Evolutionary conservation across 2,329 filamentous ascomycete genomes (phyloP), one percentile per base, ranked within the genome.

Genomic region (Fragosphaeria purpurea): DNA sequence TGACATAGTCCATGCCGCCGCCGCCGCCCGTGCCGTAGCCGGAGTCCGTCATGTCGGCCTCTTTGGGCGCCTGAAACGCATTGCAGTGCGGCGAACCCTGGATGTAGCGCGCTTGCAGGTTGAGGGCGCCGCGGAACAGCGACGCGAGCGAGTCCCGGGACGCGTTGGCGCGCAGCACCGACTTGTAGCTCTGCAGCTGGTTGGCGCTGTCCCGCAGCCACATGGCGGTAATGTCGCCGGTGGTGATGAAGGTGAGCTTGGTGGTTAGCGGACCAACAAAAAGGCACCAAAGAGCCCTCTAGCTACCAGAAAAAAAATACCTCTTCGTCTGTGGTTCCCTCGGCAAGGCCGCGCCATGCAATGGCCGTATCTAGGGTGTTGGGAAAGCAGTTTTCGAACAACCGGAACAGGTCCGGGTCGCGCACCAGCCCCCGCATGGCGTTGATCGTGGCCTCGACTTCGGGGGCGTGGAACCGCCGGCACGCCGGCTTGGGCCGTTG

Each of bases 201-300:
- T 84, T 84, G 13, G 79, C 74, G 7, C 83, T 88, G 64, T 91
- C 86, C 45, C 86, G 78, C 50, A 91, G 69, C 86, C 86, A 91
- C 67, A 90, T 87, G 0, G 86, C 86, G 10, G 54, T 50, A 49
- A 58, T 58, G 48, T 58, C 56, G 37, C 56, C 56, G 38, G 56
- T 58, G 7, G 50, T 86, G 53, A 90, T 80, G 61, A 90, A 91
- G 48, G 80, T 83, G 57, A 90, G 83, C 59, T 37, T 7, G 7
- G 7, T 7, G 35, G 35, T 37, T 37, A 37, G 35, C 35, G 2
- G 35, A 37, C 11, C 11, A 11, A 37, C 2, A 37, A 37, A 37
- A 7, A 37, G n/a, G 35, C 35, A 11, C 7, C 35, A 11, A 11
- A 37, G 35, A 37, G 35, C 7, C 6, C 11, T 37, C 7, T 37